These are phyloP conservation scores for Crithidia bombi DNA, from an alignment of 208 protist genomes.

Conservation along the genomic window DNA sequence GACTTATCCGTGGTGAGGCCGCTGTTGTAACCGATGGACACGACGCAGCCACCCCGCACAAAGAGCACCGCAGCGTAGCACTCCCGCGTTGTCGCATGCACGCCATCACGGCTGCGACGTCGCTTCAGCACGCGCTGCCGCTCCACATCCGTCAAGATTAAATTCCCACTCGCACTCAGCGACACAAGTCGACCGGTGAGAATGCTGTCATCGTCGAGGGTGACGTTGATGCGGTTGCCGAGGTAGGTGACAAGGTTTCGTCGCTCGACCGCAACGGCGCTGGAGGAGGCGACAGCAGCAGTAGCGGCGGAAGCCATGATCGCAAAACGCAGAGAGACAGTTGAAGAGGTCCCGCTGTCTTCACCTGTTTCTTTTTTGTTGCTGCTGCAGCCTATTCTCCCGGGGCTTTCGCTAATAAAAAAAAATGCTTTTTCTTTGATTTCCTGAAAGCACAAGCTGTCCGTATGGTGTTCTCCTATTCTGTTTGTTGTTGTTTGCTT, in stretches of 20 bases:
- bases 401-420: too few species aligned
- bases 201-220: slow-evolving; percentile 72
- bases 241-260: slow-evolving; percentile 60
- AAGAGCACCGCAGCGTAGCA: slow-evolving; percentile 79
- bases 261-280: slow-evolving; percentile 36
- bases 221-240: slow-evolving; percentile 67
- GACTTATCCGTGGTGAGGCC: slow-evolving; percentile 68
- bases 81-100: slow-evolving; percentile 39
- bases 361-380: slow-evolving; percentile 7
- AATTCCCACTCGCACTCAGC: slow-evolving; percentile 61
- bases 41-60: slow-evolving; percentile 70
- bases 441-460: too few species aligned
- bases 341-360: background rate
- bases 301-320: slow-evolving; percentile 2
- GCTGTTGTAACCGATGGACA: slow-evolving; percentile 62
- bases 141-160: slow-evolving; percentile 82
- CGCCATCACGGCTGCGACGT: slow-evolving; percentile 22
- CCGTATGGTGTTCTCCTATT: too few species aligned
- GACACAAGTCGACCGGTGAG: slow-evolving; percentile 79
- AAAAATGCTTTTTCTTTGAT: too few species aligned
- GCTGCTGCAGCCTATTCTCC: too few species aligned
- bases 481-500: too few species aligned
- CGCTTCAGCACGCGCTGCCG: slow-evolving; percentile 61
- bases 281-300: slow-evolving; percentile 11
- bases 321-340: too few species aligned